Percentiles rank a stretch among this genome's conserved stretches.
Evolutionary conservation across 2,329 filamentous ascomycete species (phyloP).

Genomic region (Hymenoscyphus fraxineus): DNA sequence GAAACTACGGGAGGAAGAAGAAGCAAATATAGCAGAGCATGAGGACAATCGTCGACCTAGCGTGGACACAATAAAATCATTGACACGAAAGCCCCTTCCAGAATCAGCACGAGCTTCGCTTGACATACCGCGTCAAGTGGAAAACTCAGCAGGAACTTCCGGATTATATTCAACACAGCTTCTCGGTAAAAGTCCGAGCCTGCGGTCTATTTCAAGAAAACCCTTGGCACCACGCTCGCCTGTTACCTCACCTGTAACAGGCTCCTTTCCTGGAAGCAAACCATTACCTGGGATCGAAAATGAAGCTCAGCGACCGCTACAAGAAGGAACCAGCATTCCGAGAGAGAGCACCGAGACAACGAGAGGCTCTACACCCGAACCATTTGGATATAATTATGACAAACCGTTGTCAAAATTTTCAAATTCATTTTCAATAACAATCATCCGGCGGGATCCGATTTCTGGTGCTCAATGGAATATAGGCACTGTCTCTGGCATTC

Average conservation of each 20-base stretch:
- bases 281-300: conserved; percentile 18
- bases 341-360: conserved; percentile 12
- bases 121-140: conserved; percentile 14
- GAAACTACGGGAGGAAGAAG: conserved; percentile 36
- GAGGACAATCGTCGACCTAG: neutral
- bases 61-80: conserved; percentile 19
- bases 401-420: neutral
- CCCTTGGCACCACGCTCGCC: conserved; percentile 24
- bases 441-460: conserved; percentile 71
- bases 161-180: neutral
- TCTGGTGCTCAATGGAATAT: conserved; percentile 73
- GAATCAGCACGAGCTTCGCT: conserved; percentile 28
- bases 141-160: neutral
- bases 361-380: conserved; percentile 1
- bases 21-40: conserved; percentile 14
- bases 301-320: conserved; percentile 5
- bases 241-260: conserved; percentile 6
- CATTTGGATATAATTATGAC: neutral
- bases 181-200: neutral
- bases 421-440: conserved; percentile 36
- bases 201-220: conserved; percentile 9
- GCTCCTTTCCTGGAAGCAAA: conserved; percentile 17
- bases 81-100: conserved; percentile 34
- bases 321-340: neutral
- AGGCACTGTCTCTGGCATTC: conserved; percentile 51